Evolutionary conservation across 1,284 basidiomycete genomes (phyloP), one percentile per base, ranked within the genome.

Genomic region (Wolfiporia cocos): DNA sequence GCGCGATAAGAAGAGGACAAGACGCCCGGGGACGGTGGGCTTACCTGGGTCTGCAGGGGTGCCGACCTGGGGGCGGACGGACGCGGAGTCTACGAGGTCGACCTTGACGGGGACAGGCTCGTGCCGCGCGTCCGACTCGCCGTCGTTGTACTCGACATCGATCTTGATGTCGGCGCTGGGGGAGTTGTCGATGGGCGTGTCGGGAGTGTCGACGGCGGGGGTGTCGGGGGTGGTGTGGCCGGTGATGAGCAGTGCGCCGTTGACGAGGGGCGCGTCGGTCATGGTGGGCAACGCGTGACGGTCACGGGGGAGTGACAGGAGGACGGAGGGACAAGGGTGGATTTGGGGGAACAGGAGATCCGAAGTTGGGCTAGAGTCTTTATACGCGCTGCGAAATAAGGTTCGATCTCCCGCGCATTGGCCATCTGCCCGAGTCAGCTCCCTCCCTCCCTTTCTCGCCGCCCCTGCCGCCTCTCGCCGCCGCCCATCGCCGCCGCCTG

Each of bases 331-430:
- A 50, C 54, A 69, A 34, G 70, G 75, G 74, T 70, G 73, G 73
- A 76, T 76, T 79, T 75, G 74, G 73, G 70, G 74, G 72, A 74
- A 77, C 78, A 78, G 75, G 76, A 62, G 70, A 74, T 76, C 74
- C 69, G 71, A 76, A 73, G 71, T 66, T 74, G 71, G 70, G 60
- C 71, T 74, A 76, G 59, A 71, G 78, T 74, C 76, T 82, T 84
- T 84, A 83, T 84, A 84, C 76, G 69, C 71, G 68, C 69, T 64
- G 67, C 68, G 73, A 83, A 73, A 78, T 82, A 83, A 83, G 76
- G 78, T 81, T 84, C 78, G 78, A 78, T 79, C 78, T 77, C 77
- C 76, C 70, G 73, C 75, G 74, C 76, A 76, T 70, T 74, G 76
- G 70, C 46, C 54, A 49, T 49, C 54, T 51, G 53, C 52, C 52